Conservation (phyloP, 306 rosid species). For the Glycyrrhiza uralensis region DNA sequence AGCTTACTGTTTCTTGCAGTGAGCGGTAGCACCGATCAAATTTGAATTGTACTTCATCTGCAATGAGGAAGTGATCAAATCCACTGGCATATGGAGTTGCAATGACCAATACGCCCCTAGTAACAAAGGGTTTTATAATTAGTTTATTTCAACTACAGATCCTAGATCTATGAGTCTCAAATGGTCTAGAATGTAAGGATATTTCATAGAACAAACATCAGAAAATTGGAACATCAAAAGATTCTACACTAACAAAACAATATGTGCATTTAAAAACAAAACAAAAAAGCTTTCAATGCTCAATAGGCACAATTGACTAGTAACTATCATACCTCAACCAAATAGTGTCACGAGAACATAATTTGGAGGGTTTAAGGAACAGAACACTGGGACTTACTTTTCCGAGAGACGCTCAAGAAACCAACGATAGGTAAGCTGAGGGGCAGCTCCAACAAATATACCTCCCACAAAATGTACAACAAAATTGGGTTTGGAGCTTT, state of each 20-base stretch:
- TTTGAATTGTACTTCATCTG: slow-evolving; percentile 94
- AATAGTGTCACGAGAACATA: neutral
- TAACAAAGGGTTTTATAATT: slow-evolving; percentile 21
- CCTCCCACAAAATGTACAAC: slow-evolving; percentile 96
- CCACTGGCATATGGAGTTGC: slow-evolving; percentile 99
- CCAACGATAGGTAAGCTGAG: slow-evolving; percentile 93
- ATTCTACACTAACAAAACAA: slow-evolving; percentile 5
- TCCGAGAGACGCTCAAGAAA: slow-evolving; percentile 89
- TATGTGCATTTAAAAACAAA: neutral
- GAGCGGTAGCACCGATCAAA: slow-evolving; percentile 82
- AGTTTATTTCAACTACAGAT: slow-evolving; percentile 12
- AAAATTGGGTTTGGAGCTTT: slow-evolving; percentile 53
- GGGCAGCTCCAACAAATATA: slow-evolving; percentile 96
- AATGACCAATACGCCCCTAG: slow-evolving; percentile 80
- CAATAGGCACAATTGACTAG: neutral
- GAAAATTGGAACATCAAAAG: neutral
- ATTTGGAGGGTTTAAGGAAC: neutral
- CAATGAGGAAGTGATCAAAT: slow-evolving; percentile 93
- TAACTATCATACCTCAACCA: neutral
- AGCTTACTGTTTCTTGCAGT: slow-evolving; percentile 63
- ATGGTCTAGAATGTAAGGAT: neutral
- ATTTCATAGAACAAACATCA: neutral
- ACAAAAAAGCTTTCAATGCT: neutral
- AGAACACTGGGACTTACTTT: slow-evolving; percentile 45
- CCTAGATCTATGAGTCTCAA: neutral